phyloP scores from a whole-genome alignment of 129 eudicot genomes.

The Deinandra increscens region DNA sequence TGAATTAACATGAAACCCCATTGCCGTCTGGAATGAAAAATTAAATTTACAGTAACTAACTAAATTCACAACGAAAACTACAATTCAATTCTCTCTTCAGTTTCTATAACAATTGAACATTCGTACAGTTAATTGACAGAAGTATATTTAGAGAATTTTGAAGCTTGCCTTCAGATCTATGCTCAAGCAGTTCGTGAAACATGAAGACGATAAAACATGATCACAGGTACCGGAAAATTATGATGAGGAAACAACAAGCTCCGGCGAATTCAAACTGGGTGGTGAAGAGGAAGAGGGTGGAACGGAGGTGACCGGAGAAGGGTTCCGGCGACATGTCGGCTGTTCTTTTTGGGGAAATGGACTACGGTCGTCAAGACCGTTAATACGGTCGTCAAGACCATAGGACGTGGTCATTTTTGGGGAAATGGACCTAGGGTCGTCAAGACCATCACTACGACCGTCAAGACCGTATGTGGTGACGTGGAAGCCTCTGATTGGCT shows the following conservation, averaged over 20 bases:
- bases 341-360: no score
- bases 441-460: no score
- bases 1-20: constrained; percentile 52
- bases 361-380: no score
- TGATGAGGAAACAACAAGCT: constrained; percentile 34
- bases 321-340: no score
- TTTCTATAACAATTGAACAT: neutral
- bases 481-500: no score
- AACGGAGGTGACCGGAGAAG: no score
- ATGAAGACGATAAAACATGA: constrained; percentile 23
- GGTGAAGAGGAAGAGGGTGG: no score
- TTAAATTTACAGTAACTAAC: neutral
- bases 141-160: constrained; percentile 11
- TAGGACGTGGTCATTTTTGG: no score
- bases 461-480: no score
- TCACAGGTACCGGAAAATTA: constrained; percentile 22
- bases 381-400: no score
- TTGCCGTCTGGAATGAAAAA: constrained; percentile 30
- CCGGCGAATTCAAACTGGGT: constrained; percentile 15
- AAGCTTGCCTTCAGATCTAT: constrained; percentile 32
- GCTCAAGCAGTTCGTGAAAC: constrained; percentile 21
- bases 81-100: constrained; percentile 10
- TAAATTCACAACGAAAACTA: constrained; percentile 7
- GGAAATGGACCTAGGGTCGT: no score
- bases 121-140: no score